Evolutionary conservation across 2,329 filamentous ascomycete species (phyloP).

Genomic region (Xylaria sp.): DNA sequence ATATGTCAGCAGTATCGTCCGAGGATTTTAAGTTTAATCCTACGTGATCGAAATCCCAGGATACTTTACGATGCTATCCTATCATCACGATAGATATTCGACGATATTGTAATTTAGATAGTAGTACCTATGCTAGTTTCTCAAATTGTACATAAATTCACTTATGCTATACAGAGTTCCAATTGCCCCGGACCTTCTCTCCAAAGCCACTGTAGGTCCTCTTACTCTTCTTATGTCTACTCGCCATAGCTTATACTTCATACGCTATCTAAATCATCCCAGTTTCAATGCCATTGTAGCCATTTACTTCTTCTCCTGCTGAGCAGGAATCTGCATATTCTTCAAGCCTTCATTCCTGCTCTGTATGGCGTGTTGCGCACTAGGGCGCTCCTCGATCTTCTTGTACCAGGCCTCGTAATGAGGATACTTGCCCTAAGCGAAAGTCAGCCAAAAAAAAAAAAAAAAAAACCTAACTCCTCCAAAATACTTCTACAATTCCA

Average conservation of each 20-base stretch:
- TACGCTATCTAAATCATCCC: background rate
- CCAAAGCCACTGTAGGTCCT: background rate
- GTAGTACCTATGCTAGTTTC: background rate
- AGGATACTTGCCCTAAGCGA: conserved; percentile 31
- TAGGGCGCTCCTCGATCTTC: conserved; percentile 32
- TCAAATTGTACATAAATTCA: background rate
- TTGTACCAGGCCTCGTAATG: conserved; percentile 38
- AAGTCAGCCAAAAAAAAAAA: conserved; percentile 16
- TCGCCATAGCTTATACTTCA: background rate
- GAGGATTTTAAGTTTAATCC: too few species aligned
- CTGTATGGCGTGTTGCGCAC: conserved; percentile 27
- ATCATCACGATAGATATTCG: too few species aligned
- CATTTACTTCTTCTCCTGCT: background rate
- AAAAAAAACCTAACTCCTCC: too few species aligned
- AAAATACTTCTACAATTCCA: background rate
- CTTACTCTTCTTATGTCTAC: background rate
- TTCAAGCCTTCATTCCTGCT: conserved; percentile 24
- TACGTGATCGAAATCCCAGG: too few species aligned
- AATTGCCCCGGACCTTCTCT: background rate
- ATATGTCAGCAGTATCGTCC: too few species aligned
- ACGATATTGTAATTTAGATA: too few species aligned
- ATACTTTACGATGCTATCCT: too few species aligned
- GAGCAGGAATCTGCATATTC: background rate
- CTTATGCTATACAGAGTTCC: background rate
- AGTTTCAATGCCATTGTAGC: background rate